Base-by-base conservation (phyloP, 768 basidiomycete species). In the Leccinellum luteum region DNA sequence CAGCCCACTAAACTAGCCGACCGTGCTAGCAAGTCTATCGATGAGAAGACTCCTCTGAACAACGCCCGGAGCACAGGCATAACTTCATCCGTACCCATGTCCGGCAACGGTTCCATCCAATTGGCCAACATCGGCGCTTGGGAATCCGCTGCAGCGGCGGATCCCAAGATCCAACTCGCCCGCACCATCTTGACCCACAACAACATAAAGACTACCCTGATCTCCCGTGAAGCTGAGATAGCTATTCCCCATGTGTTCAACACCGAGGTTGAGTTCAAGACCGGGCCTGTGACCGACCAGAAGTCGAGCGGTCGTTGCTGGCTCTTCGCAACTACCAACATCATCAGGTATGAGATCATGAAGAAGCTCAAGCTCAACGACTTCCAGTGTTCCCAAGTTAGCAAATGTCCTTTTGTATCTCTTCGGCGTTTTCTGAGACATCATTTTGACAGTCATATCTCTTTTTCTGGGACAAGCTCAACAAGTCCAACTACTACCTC, bases 401-500 rank as follows among this genome's bases (percentile, higher is more conserved):
- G 78, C 66, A 21, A 31, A 38, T 10, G 3, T 23, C 14, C 6
- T 21, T 19, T n/a, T 27, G 12, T 4, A n/a, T 45, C 17, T 32
- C 38, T 54, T 8, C 12, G 4, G 25, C 44, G 10, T 55, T 55
- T 53, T 48, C 59, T 62, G 51, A 63, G 31, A 48, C 21, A 28
- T 50, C 58, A 27, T 14, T 48, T 48, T 38, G 43, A 44, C 64
- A 92, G 89, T 85, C 85, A 2, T 96, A 96, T 73, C 80, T 95
- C 28, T 95, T 94, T 81, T 95, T 98, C 81, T 96, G 89, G 81
- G 95, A 98, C 75, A 94, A 95, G 74, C 83, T 98, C 51, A 93
- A 95, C 79, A 92, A 97, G 71, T 75, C 81, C 45, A 89, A 89
- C 73, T 94, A 91, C 75, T 96, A 89, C 73, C 86, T 97, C 17